Conservation (phyloP, 805 yeast genomes). For the Suhomyces prunicola region DNA sequence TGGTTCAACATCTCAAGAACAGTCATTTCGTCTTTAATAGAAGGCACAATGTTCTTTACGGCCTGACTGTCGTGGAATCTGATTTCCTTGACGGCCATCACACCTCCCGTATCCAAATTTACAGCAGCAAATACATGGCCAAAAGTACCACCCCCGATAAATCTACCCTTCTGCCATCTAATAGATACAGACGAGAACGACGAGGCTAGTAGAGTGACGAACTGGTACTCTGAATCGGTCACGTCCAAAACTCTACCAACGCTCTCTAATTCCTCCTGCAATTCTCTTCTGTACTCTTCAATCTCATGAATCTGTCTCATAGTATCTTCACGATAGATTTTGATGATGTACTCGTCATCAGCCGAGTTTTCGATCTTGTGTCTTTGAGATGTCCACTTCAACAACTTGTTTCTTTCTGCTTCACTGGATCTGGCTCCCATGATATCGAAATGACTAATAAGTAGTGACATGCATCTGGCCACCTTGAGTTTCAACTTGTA, state of each 20-base stretch:
- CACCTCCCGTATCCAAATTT: constrained; percentile 90
- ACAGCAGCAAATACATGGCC: constrained; percentile 92
- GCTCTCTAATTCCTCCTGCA: constrained; percentile 40
- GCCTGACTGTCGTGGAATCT: constrained; percentile 85
- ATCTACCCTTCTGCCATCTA: constrained; percentile 95
- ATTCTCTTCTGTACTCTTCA: constrained; percentile 52
- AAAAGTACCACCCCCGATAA: constrained; percentile 93
- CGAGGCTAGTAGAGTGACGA: constrained; percentile 80
- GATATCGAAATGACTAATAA: constrained; percentile 94
- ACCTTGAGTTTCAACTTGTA: constrained; percentile 70
- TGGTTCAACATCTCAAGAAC: constrained; percentile 92
- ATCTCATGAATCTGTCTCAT: constrained; percentile 61
- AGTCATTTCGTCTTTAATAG: constrained; percentile 94
- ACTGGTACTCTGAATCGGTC: constrained; percentile 82
- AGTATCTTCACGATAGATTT: constrained; percentile 63
- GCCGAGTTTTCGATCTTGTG: constrained; percentile 49
- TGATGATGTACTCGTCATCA: constrained; percentile 36
- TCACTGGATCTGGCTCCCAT: constrained; percentile 95
- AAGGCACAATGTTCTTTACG: constrained; percentile 77
- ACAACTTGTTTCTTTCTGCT: constrained; percentile 52
- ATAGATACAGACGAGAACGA: constrained; percentile 86
- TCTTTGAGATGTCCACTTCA: constrained; percentile 50
- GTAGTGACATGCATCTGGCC: constrained; percentile 88
- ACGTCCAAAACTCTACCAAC: constrained; percentile 91
- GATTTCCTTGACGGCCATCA: constrained; percentile 96